A percentile compares a stretch with the other conserved stretches of the same genome.
Conservation (phyloP, 2,329 filamentous ascomycete genomes). For the Aureobasidium melanogenum region DNA sequence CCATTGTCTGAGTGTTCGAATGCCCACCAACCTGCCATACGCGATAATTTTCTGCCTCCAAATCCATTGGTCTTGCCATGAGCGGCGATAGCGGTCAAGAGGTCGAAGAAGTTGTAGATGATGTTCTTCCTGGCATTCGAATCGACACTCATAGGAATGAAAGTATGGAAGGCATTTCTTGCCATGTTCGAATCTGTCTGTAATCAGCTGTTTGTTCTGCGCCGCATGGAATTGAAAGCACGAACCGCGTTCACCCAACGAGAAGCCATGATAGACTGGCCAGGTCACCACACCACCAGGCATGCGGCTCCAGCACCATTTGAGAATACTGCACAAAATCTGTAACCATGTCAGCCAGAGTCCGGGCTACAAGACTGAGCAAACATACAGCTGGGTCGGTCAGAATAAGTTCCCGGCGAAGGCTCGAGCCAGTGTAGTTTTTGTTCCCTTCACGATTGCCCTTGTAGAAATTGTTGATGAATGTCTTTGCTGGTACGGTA, state of each 20-base stretch:
- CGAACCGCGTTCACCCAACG: slow-evolving; percentile 82
- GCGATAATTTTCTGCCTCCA: slow-evolving; percentile 83
- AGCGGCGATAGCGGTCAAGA: slow-evolving; percentile 81
- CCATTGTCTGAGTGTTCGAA: slow-evolving; percentile 84
- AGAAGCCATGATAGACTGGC: slow-evolving; percentile 96
- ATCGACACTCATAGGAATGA: slow-evolving; percentile 88
- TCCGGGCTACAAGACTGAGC: not conserved
- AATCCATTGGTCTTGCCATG: slow-evolving; percentile 91
- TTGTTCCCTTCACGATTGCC: slow-evolving; percentile 50
- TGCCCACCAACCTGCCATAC: slow-evolving; percentile 97
- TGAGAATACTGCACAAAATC: slow-evolving; percentile 88
- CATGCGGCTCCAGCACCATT: slow-evolving; percentile 97
- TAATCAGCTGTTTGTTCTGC: not conserved
- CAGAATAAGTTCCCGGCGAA: slow-evolving; percentile 82
- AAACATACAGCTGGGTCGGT: slow-evolving; percentile 76
- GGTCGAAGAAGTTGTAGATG: slow-evolving; percentile 93
- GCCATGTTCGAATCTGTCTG: slow-evolving; percentile 79
- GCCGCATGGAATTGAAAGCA: not conserved
- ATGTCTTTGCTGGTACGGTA: slow-evolving; percentile 82
- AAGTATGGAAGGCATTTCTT: slow-evolving; percentile 88
- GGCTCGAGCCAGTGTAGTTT: slow-evolving; percentile 54
- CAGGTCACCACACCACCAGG: slow-evolving; percentile 87
- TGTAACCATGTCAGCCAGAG: slow-evolving; percentile 30
- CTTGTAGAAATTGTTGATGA: slow-evolving; percentile 88
- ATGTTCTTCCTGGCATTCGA: slow-evolving; percentile 78